A percentile compares a stretch with the other conserved stretches of the same genome.
These are phyloP conservation scores for Apodospora peruviana DNA, from an alignment of 495 filamentous ascomycete genomes.

Conservation along the genomic window DNA sequence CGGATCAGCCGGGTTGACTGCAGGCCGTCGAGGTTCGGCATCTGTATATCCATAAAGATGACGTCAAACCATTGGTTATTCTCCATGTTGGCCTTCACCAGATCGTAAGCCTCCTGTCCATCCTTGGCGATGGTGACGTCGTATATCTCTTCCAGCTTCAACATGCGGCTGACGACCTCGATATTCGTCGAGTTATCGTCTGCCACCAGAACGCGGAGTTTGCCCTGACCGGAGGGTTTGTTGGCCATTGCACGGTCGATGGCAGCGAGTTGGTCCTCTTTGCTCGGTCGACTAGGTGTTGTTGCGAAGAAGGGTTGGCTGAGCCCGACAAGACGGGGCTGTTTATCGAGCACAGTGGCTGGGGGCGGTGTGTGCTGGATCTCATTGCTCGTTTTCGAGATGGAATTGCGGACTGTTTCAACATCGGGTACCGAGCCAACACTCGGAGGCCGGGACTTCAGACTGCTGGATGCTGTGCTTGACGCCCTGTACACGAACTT, in stretches of 20 bases:
- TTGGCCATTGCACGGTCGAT: constrained; percentile 46
- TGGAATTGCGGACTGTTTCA: constrained; percentile 34
- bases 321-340: constrained; percentile 75
- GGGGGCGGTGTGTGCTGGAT: constrained; percentile 16
- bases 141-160: constrained; percentile 52
- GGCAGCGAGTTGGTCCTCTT: constrained; percentile 34
- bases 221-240: constrained; percentile 47
- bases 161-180: constrained; percentile 67
- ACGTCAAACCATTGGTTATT: constrained; percentile 66
- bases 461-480: constrained; percentile 41
- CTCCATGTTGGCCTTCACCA: constrained; percentile 77
- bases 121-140: constrained; percentile 80
- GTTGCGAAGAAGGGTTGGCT: constrained; percentile 83
- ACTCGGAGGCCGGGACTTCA: constrained; percentile 69
- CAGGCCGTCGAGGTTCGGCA: constrained; percentile 89
- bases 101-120: constrained; percentile 82
- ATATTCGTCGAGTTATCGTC: constrained; percentile 96
- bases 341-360: constrained; percentile 37
- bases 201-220: constrained; percentile 80
- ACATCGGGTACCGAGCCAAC: constrained; percentile 66
- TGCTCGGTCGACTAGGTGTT: constrained; percentile 33
- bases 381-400: constrained; percentile 25
- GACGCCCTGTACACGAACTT: constrained; percentile 37
- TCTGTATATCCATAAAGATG: constrained; percentile 94
- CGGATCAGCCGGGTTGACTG: constrained; percentile 84